Conservation (phyloP, 805 yeast species). For the Diddensiella santjacobensis region DNA sequence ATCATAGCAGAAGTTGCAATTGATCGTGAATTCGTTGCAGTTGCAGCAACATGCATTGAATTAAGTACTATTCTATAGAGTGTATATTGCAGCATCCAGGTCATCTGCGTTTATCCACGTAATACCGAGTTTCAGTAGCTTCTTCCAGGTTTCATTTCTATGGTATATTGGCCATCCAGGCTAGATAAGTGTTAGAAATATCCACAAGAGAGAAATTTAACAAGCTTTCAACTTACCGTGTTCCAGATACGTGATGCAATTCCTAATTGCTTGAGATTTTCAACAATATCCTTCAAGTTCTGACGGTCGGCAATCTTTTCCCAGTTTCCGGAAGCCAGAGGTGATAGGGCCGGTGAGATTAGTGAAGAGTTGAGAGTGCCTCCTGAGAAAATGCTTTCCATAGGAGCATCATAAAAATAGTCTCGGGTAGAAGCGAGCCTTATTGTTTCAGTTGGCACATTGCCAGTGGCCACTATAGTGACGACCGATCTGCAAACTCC, state of each 20-base stretch:
- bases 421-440: conserved; percentile 29
- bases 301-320: conserved; percentile 25
- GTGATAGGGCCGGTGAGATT: conserved; percentile 29
- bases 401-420: conserved; percentile 53
- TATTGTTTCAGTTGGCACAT: conserved; percentile 47
- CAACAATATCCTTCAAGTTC: conserved; percentile 7
- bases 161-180: conserved; percentile 58
- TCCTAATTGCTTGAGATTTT: conserved; percentile 38
- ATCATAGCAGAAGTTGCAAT: no score
- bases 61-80: no score
- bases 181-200: background rate
- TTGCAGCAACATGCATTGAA: no score
- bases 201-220: no score
- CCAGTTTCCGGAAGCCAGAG: conserved; percentile 38
- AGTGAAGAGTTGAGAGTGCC: conserved; percentile 19
- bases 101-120: conserved; percentile 66
- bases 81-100: conserved; percentile 39
- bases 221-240: conserved; percentile 32
- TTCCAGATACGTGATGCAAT: conserved; percentile 68
- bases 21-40: no score
- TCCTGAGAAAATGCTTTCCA: conserved; percentile 22
- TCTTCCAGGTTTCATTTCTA: conserved; percentile 47
- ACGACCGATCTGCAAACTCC: conserved; percentile 49
- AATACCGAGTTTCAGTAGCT: conserved; percentile 44
- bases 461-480: conserved; percentile 63